Evolutionary conservation across 495 filamentous ascomycete genomes (phyloP).

Genomic region (Chaetomidium leptoderma): DNA sequence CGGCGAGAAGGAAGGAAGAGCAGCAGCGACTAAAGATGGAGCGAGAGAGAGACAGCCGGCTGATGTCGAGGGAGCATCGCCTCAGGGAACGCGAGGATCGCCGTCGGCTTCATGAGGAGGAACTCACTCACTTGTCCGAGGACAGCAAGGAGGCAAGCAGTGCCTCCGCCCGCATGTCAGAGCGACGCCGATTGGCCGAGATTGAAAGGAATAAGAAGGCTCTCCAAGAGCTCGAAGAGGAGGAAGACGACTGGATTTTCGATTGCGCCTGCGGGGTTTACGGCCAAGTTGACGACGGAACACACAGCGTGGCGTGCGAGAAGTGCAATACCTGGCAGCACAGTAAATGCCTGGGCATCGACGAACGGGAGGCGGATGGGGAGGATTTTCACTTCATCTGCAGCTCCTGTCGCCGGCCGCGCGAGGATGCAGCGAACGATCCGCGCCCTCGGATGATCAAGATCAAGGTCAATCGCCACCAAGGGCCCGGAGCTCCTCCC

Average conservation of each 20-base stretch:
- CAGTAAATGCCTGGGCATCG: conserved; percentile 80
- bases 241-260: conserved; percentile 89
- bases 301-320: conserved; percentile 92
- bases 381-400: conserved; percentile 91
- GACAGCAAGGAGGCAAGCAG: conserved; percentile 63
- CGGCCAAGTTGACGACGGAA: conserved; percentile 88
- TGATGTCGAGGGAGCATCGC: conserved; percentile 79
- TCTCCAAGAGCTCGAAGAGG: conserved; percentile 61
- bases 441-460: conserved; percentile 54
- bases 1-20: conserved; percentile 63
- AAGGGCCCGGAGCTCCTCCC: conserved; percentile 26
- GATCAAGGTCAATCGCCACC: conserved; percentile 64
- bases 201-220: conserved; percentile 71
- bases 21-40: conserved; percentile 62
- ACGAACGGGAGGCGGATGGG: conserved; percentile 68
- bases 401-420: conserved; percentile 63
- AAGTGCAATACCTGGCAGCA: conserved; percentile 96
- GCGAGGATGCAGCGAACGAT: conserved; percentile 36
- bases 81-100: conserved; percentile 77
- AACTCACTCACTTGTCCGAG: conserved; percentile 71
- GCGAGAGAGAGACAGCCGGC: conserved; percentile 71
- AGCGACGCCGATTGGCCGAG: conserved; percentile 71
- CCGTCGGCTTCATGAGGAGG: conserved; percentile 75
- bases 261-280: conserved; percentile 89
- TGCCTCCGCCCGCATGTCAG: conserved; percentile 64